These are phyloP conservation scores for barley (Hordeum vulgare) DNA, from an alignment of 176 grass and related monocot genomes.

Conservation along the genomic window DNA sequence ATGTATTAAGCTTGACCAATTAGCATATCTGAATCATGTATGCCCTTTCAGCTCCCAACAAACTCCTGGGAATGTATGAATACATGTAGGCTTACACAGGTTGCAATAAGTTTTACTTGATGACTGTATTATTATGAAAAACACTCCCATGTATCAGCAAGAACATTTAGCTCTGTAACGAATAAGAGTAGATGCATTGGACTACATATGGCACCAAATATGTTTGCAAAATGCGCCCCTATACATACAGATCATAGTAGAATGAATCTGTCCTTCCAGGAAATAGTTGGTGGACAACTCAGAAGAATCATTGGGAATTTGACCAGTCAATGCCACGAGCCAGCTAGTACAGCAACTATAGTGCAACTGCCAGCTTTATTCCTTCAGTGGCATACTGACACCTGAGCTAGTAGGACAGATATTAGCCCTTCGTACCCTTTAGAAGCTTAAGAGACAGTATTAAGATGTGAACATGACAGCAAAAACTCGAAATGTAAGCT, in stretches of 20 bases:
- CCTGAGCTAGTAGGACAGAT: neutral
- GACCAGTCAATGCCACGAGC: conserved; percentile 46
- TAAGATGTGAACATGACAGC: conserved; percentile 15
- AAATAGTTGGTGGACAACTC: conserved; percentile 17
- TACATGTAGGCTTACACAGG: neutral
- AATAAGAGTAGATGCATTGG: neutral
- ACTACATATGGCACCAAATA: neutral
- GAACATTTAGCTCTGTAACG: neutral
- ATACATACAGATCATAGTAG: conserved; percentile 9
- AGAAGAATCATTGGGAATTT: conserved; percentile 32
- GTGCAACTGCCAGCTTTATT: conserved; percentile 33
- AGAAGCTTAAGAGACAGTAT: conserved; percentile 12
- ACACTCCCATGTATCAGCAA: neutral
- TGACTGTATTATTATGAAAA: neutral
- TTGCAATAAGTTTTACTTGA: neutral
- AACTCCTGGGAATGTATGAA: neutral
- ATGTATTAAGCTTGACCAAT: conserved; percentile 3
- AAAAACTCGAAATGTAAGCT: neutral
- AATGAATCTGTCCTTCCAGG: neutral
- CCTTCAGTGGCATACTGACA: neutral
- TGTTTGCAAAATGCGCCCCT: neutral
- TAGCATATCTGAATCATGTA: conserved; percentile 9
- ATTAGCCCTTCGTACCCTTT: conserved; percentile 5
- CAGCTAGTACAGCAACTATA: conserved; percentile 4
- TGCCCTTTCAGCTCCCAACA: neutral